Evolutionary conservation across 2,329 filamentous ascomycete genomes (phyloP).

Genomic region (Diaporthe sp.): DNA sequence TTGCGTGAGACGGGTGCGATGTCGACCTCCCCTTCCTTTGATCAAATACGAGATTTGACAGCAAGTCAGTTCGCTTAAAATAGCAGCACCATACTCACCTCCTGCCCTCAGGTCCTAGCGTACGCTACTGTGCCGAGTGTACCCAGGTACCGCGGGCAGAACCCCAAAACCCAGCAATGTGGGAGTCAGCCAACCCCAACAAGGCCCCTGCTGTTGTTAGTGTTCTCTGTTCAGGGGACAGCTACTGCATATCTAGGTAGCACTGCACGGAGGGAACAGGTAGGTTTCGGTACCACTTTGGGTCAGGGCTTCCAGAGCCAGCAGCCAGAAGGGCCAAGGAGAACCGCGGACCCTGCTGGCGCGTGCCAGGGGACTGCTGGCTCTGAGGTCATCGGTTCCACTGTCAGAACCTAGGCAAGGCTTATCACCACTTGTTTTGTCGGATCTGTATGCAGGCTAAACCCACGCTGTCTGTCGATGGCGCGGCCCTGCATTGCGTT

Average conservation of each 20-base stretch:
- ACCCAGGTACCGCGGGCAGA: not conserved
- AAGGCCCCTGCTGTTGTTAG: not conserved
- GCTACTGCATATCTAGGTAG: not conserved
- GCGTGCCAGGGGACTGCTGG: conserved; percentile 26
- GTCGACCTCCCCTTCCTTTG: conserved; percentile 4
- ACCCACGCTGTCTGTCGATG: conserved; percentile 7
- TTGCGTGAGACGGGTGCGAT: conserved; percentile 15
- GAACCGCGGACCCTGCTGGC: not conserved
- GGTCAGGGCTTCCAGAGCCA: conserved; percentile 3
- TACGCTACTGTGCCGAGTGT: not conserved
- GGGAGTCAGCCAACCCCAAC: conserved; percentile 7
- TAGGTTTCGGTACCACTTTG: not conserved
- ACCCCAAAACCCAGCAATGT: conserved; percentile 3
- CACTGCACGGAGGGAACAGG: not conserved
- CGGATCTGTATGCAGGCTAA: conserved; percentile 3
- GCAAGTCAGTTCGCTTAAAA: conserved; percentile 14
- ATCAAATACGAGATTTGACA: conserved; percentile 23
- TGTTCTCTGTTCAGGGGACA: not conserved
- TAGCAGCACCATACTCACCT: conserved; percentile 13
- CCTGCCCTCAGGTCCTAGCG: not conserved
- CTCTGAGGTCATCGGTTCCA: conserved; percentile 31
- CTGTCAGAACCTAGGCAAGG: conserved; percentile 19
- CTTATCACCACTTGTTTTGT: conserved; percentile 22
- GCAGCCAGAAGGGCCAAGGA: not conserved
- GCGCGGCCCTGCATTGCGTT: conserved; percentile 19